Evolutionary conservation across 177 flowering plant genomes (phyloP).

Genomic region (Vitis hybrid): DNA sequence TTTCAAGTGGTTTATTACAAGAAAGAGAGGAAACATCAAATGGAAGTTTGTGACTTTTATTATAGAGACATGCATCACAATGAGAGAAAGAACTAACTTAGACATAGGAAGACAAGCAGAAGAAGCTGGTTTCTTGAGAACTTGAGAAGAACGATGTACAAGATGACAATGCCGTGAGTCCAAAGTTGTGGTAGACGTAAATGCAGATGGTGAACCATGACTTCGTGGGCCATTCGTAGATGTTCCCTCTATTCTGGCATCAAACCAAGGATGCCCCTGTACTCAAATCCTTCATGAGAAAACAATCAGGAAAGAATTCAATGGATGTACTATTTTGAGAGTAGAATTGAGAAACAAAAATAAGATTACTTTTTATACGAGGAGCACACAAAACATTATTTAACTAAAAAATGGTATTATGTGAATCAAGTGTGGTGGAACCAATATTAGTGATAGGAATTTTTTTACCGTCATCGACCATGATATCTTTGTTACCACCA

Average conservation of each 20-base stretch:
- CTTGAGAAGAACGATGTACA: no score
- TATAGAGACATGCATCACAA: no score
- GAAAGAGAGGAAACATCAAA: no score
- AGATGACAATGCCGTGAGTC: no score
- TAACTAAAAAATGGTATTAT: not conserved
- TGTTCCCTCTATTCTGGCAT: not conserved
- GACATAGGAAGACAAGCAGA: no score
- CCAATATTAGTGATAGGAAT: not conserved
- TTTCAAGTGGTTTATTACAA: no score
- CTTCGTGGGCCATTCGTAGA: not conserved
- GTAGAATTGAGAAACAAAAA: not conserved
- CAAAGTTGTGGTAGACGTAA: no score
- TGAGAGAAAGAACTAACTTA: no score
- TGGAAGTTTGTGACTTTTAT: no score
- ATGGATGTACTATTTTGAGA: not conserved
- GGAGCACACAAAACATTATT: not conserved
- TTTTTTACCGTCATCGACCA: not conserved
- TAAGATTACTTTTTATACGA: not conserved
- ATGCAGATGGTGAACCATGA: not conserved
- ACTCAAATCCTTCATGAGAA: slow-evolving; percentile 1
- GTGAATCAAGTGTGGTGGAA: not conserved
- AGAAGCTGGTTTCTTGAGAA: no score
- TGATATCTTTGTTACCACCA: not conserved
- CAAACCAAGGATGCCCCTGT: not conserved
- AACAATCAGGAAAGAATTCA: not conserved